phyloP scores from a whole-genome alignment of 768 basidiomycete genomes.

The Podaxis rugospora region DNA sequence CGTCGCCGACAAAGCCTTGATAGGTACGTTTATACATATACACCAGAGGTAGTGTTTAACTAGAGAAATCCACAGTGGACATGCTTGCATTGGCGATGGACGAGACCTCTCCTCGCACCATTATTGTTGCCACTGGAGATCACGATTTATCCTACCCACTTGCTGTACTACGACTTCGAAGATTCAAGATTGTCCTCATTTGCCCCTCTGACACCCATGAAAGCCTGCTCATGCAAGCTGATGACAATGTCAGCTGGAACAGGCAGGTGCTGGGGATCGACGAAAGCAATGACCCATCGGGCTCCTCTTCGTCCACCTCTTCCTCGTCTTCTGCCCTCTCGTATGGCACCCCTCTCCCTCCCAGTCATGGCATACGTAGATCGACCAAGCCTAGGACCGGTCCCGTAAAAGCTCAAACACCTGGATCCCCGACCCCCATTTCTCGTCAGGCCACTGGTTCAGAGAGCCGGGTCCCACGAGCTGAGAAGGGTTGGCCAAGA shows the following conservation, averaged over 20 bases:
- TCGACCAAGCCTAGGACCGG: not conserved
- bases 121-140: conserved; percentile 64
- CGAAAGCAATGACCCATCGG: not conserved
- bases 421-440: not conserved
- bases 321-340: not conserved
- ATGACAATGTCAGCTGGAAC: conserved; percentile 43
- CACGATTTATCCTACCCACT: conserved; percentile 62
- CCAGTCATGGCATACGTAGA: not conserved
- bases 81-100: conserved; percentile 39
- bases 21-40: conserved; percentile 23
- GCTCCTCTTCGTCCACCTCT: not conserved
- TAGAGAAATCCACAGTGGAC: conserved; percentile 15
- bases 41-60: not conserved
- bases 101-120: conserved; percentile 39
- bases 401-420: not conserved
- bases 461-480: not conserved
- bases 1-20: conserved; percentile 48
- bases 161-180: conserved; percentile 49
- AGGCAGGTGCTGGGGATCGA: conserved; percentile 10
- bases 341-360: not conserved
- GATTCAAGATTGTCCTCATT: conserved; percentile 49
- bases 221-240: conserved; percentile 53
- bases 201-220: conserved; percentile 34
- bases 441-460: not conserved
- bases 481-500: not conserved